Percentiles rank a stretch among this genome's conserved stretches.
These are phyloP conservation scores for Penicillium psychrofluorescens DNA, from an alignment of 495 filamentous ascomycete genomes.

Conservation along the genomic window DNA sequence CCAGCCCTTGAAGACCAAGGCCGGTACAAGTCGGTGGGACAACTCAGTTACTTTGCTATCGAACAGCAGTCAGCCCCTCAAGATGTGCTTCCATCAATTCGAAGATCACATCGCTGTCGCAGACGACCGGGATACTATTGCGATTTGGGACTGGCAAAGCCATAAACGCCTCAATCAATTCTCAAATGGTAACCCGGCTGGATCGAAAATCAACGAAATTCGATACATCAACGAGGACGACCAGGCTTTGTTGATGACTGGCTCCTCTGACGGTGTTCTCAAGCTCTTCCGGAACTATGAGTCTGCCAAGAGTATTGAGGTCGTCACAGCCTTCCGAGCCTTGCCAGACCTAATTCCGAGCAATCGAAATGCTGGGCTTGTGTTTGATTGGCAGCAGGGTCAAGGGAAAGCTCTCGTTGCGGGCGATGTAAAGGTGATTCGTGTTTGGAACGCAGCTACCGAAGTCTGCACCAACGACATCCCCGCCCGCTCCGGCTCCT, in stretches of 20 bases:
- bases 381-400: slow-evolving; percentile 98
- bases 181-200: slow-evolving; percentile 85
- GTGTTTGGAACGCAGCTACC: slow-evolving; percentile 89
- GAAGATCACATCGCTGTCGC: slow-evolving; percentile 93
- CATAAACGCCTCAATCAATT: slow-evolving; percentile 71
- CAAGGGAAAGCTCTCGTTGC: slow-evolving; percentile 89
- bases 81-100: slow-evolving; percentile 96
- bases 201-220: slow-evolving; percentile 88
- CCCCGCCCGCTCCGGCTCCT: slow-evolving; percentile 88
- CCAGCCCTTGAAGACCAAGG: slow-evolving; percentile 83
- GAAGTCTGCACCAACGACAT: slow-evolving; percentile 94
- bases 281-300: slow-evolving; percentile 89
- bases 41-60: slow-evolving; percentile 68
- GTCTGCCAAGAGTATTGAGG: slow-evolving; percentile 59
- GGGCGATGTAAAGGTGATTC: slow-evolving; percentile 90
- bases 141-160: slow-evolving; percentile 89
- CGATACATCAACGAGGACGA: slow-evolving; percentile 98
- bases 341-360: slow-evolving; percentile 86
- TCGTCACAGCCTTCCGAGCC: slow-evolving; percentile 89
- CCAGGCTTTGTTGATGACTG: slow-evolving; percentile 87
- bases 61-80: slow-evolving; percentile 78
- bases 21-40: slow-evolving; percentile 79
- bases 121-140: slow-evolving; percentile 82
- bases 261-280: slow-evolving; percentile 88
- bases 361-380: slow-evolving; percentile 87